Evolutionary conservation across 345 rosid genomes (phyloP), one percentile per base, ranked within the genome.

Genomic region (Salix suchowensis): DNA sequence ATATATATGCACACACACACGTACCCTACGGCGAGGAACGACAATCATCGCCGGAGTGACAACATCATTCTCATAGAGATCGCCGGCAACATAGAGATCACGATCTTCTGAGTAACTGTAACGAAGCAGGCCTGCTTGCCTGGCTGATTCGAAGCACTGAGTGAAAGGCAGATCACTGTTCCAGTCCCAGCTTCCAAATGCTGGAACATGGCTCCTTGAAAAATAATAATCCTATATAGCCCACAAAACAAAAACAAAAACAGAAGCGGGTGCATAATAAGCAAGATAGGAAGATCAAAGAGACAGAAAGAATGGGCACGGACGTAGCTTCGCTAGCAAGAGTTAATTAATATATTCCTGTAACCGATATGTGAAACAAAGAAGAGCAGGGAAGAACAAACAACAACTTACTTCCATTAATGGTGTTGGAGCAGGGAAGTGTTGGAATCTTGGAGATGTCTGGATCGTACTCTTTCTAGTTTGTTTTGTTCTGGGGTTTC

Each of bases 171-270:
- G 86, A 61, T 88, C 91, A 30, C 83, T 89, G 89, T 91, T 90
- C 93, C 98, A 94, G 26, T 96, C 97, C 98, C 99, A 94, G 92
- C 97, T 92, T 8, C 99, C 98, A 71, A 96, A 96, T 5, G 98
- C 97, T 0, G 99, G 99, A 11, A 96, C 91, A 76, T 91, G 96
- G 52, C 85, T 86, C 68, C 94, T 88, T 79, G 78, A 65, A 72
- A 77, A 87, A 52, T 87, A 87, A 67, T 83, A 78, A 39, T 85
- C 86, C 88, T 88, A 36, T 48, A 34, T 34, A 77, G 52, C 42
- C 2, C 48, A 55, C 30, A 6, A 30, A 1, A 37, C 12, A 19
- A 19, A 23, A 24, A 24, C 24, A 24, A 16, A 16, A 28, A 16
- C 1, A 48, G 65, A 2, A 13, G 8, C 2, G 2, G 4, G 21